A percentile compares a stretch with the other conserved stretches of the same genome.
These are phyloP conservation scores for Rubia balearica DNA, from an alignment of 305 asterid genomes.

Conservation along the genomic window DNA sequence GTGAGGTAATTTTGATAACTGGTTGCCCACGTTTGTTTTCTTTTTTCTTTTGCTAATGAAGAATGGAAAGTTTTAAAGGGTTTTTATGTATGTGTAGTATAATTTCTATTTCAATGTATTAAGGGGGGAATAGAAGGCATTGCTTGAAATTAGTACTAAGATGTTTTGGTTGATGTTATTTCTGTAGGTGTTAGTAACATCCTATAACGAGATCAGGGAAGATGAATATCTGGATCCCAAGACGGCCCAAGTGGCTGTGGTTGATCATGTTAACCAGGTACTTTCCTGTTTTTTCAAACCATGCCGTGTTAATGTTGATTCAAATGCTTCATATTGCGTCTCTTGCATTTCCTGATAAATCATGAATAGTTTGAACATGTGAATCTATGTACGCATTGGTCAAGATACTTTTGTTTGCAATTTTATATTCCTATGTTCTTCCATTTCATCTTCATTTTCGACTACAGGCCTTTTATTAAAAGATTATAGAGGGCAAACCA, in stretches of 20 bases:
- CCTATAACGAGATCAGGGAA: conserved; percentile 59
- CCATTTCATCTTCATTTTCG: not conserved
- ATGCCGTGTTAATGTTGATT: not conserved
- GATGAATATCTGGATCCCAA: conserved; percentile 88
- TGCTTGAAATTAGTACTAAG: not conserved
- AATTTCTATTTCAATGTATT: not conserved
- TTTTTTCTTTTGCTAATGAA: not conserved
- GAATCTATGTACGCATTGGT: not conserved
- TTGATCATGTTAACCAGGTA: conserved; percentile 92
- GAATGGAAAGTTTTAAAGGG: not conserved
- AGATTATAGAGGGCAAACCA: not conserved
- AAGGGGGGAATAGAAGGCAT: not conserved
- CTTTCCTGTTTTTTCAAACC: conserved; percentile 1
- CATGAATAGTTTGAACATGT: not conserved
- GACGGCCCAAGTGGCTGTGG: conserved; percentile 81
- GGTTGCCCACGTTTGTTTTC: not conserved
- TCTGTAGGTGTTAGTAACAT: conserved; percentile 71
- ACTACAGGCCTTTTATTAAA: not conserved
- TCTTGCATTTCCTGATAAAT: not conserved
- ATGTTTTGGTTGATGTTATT: conserved; percentile 7
- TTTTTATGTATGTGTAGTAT: not conserved
- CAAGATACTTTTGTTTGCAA: not conserved
- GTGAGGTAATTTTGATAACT: conserved; percentile 52
- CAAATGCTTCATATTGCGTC: not conserved
- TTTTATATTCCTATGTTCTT: not conserved